Base-by-base conservation (phyloP, 2,329 filamentous ascomycete species). In the Verticillium zaregamsianum region DNA sequence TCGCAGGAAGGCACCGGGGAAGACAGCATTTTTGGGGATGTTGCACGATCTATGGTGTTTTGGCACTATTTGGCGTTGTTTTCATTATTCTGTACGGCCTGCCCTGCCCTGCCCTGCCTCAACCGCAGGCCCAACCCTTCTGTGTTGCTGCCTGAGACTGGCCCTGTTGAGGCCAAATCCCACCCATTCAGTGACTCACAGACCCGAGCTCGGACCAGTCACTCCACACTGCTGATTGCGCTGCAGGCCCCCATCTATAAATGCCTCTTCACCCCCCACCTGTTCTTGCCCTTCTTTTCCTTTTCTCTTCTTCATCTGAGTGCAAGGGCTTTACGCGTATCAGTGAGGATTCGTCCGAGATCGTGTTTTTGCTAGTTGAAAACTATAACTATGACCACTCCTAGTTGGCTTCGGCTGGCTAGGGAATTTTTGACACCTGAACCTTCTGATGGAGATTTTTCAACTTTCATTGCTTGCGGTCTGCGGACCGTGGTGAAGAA, bases 281-380 rank as follows among this genome's bases (percentile, higher is more conserved):
- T 15, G 4, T 1, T 52, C 54, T 52, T 28, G 32, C 5, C 12
- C 28, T 64, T 61, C 58, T 69, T 72, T 72, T 72, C 70, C 73
- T 70, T 69, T 73, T 78, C 82, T 75, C 74, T 74, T 79, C 76
- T 73, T 71, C 77, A 86, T 86, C 83, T 80, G 74, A 82, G 86
- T 89, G 87, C 87, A 88, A 79, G 86, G 88, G 90, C 88, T 85
- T 89, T 90, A 91, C 84, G 87, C 85, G 85, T 88, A 86, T 86
- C 88, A 89, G 87, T 92, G 90, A 92, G 87, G 90, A 91, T 88
- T 87, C 85, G 87, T 92, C 90, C 86, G 90, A 92, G 88, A 86
- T 86, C 84, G 85, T 85, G 84, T 91, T 91, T 90, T 91, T 92
- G 90, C 90, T 92, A 90, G 88, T 91, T 91, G 89, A 90, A 90